Base-by-base conservation (phyloP, 2,329 filamentous ascomycete genomes). In the Cryphonectria parasitica region DNA sequence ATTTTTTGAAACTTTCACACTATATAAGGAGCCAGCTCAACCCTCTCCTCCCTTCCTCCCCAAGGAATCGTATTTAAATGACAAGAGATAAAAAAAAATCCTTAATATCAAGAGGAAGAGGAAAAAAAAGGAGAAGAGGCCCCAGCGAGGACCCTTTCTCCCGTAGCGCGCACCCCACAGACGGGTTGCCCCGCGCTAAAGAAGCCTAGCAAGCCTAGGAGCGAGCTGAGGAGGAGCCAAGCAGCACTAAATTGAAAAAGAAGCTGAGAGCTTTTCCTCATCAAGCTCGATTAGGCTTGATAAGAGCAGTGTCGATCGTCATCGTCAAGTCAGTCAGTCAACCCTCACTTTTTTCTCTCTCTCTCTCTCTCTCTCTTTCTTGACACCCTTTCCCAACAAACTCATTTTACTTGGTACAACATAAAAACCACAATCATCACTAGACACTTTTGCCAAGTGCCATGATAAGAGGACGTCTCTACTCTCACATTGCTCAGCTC, bases 391-490 rank as follows among this genome's bases (percentile, higher is more conserved):
- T 36, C 36, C 7, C 36, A 39, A 34, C 36, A 39, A 39, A 39
- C 2, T 10, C 7, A 11, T 39, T 10, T 11, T 10, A 34, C 34
- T 34, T 39, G 36, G 10, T 39, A 39, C 7, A 11, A 39, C 19
- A 49, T n/a, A 7, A 49, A 17, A 45, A 4, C 1, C 43, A 45
- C 43, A n/a, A 7, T 49, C 45, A 49, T n/a, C 17, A 49, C 0
- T n/a, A 52, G n/a, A 52, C 25, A 25, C 19, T 17, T 13, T 25
- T n/a, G 36, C 17, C 19, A 2, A 15, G 36, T 64, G 70, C 70
- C 36, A 72, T 72, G 70, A 70, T 72, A 70, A 72, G 68, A 67
- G 64, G 64, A 67, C 70, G 70, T 22, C 45, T 70, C 25, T 66
- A 49, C 63, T 64, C 71, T 58, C 62, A 63, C 43, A 56, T 70